Base-by-base conservation (phyloP, 2,329 filamentous ascomycete species). In the Decorospora gaudefroyi region DNA sequence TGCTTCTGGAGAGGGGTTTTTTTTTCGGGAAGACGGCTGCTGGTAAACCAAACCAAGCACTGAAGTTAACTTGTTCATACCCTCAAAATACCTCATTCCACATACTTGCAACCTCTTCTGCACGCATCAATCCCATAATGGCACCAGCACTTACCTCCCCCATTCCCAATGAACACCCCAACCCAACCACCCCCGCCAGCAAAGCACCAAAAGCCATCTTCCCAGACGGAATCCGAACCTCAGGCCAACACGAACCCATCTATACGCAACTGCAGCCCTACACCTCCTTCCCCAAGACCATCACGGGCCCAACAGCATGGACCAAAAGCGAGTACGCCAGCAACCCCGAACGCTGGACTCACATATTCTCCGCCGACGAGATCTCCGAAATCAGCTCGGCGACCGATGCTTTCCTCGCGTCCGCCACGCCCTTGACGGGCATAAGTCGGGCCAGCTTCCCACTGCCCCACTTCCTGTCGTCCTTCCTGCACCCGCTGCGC, bases 251-350 rank as follows among this genome's bases (percentile, higher is more conserved):
- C 56, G 76, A 80, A 16, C 88, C 88, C 1, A 68, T 87, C 22
- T 85, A 85, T 62, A 76, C 83, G 21, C 72, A 78, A 6, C 70
- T 92, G n/a, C 75, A 73, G 34, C 80, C 86, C 0, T 92, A 89
- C 67, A 75, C 79, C 0, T 77, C 79, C 11, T 92, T 91, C 61
- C 88, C 88, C 29, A 80, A 81, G 46, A 72, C 85, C 48, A 89
- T 91, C 65, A 77, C 77, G 0, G 87, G 87, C 8, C 80, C 81
- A 0, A 91, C 87, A 0, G 82, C 88, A 19, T 93, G 88, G 88
- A 76, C 79, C 40, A 77, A 79, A 4, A 78, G 82, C 19, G 84
- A 88, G 21, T 88, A 84, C 61, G 74, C 73, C 40, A 68, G 78
- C 52, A 75, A 79, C 57, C 82, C 85, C 0, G 83, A 87, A 57